These are phyloP conservation scores for Chaetothyriales sp. DNA, from an alignment of 2,329 filamentous ascomycete genomes.

Conservation along the genomic window DNA sequence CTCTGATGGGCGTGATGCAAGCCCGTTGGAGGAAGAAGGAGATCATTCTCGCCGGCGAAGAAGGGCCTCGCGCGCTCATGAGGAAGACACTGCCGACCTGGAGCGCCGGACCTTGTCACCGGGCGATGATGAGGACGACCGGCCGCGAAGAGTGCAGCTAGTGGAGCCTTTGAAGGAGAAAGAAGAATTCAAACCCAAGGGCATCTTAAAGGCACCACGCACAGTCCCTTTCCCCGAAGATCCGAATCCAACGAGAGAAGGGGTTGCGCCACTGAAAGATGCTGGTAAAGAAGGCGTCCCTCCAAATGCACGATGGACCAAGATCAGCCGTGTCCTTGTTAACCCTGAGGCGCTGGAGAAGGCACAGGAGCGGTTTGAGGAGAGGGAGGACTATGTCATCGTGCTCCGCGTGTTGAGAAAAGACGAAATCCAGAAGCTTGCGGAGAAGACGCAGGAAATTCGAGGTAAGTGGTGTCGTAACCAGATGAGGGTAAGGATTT, in stretches of 20 bases:
- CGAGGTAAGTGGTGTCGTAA: conserved; percentile 43
- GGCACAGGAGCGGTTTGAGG: conserved; percentile 82
- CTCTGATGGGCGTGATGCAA: background rate
- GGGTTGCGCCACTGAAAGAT: conserved; percentile 86
- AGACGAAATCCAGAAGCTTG: conserved; percentile 80
- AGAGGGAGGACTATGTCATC: conserved; percentile 85
- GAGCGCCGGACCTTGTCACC: conserved; percentile 12
- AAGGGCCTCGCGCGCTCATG: conserved; percentile 8
- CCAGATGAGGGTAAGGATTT: background rate
- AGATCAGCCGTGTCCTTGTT: conserved; percentile 74
- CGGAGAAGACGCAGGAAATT: conserved; percentile 63
- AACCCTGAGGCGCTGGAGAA: conserved; percentile 75
- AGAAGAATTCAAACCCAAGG: conserved; percentile 52
- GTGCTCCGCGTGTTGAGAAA: conserved; percentile 73
- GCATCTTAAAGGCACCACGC: conserved; percentile 73
- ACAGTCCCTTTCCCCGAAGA: conserved; percentile 69
- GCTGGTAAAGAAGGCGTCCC: conserved; percentile 63
- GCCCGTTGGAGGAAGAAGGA: conserved; percentile 5
- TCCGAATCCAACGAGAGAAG: conserved; percentile 66
- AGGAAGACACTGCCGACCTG: conserved; percentile 1
- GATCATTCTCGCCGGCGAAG: conserved; percentile 7
- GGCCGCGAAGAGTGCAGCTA: conserved; percentile 24
- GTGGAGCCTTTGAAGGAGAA: conserved; percentile 57
- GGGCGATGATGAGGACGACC: conserved; percentile 14
- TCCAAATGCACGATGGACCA: conserved; percentile 75